Conservation (phyloP, 2,329 filamentous ascomycete genomes). For the Decorospora gaudefroyi region DNA sequence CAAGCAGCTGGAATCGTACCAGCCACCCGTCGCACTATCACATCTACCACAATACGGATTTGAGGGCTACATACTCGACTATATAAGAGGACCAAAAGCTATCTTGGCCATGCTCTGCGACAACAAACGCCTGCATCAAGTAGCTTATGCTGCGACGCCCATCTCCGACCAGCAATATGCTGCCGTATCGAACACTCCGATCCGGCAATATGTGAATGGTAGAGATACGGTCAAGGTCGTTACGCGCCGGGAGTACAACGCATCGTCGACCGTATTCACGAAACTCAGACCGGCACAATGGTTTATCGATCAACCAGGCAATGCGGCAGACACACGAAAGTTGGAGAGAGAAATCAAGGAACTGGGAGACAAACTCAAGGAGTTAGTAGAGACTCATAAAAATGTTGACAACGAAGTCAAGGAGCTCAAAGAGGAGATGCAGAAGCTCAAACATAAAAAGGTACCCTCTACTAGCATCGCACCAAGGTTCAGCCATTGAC, state of each 20-base stretch:
- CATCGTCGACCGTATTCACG: slow-evolving; percentile 69
- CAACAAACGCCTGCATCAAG: slow-evolving; percentile 68
- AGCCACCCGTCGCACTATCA: slow-evolving; percentile 58
- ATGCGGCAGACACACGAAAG: slow-evolving; percentile 65
- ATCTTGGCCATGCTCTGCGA: slow-evolving; percentile 88
- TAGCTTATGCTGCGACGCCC: slow-evolving; percentile 66
- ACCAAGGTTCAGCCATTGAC: background rate
- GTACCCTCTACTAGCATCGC: slow-evolving; percentile 1
- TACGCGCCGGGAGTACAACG: slow-evolving; percentile 79
- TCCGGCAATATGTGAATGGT: slow-evolving; percentile 73
- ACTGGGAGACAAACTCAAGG: slow-evolving; percentile 45
- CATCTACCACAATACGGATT: slow-evolving; percentile 67
- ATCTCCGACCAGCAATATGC: slow-evolving; percentile 70
- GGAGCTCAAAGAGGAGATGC: slow-evolving; percentile 28
- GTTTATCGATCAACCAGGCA: slow-evolving; percentile 80
- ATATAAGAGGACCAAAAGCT: slow-evolving; percentile 75
- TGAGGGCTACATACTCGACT: slow-evolving; percentile 79
- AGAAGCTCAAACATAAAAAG: slow-evolving; percentile 13
- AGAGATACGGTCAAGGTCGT: slow-evolving; percentile 60
- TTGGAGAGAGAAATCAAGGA: slow-evolving; percentile 59
- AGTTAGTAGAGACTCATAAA: slow-evolving; percentile 41
- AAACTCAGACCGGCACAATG: slow-evolving; percentile 64
- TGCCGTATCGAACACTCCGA: slow-evolving; percentile 61
- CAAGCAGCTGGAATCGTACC: slow-evolving; percentile 60
- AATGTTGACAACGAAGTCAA: slow-evolving; percentile 38